phyloP scores from a whole-genome alignment of 345 rosid species.

The Hypericum androsaemum region DNA sequence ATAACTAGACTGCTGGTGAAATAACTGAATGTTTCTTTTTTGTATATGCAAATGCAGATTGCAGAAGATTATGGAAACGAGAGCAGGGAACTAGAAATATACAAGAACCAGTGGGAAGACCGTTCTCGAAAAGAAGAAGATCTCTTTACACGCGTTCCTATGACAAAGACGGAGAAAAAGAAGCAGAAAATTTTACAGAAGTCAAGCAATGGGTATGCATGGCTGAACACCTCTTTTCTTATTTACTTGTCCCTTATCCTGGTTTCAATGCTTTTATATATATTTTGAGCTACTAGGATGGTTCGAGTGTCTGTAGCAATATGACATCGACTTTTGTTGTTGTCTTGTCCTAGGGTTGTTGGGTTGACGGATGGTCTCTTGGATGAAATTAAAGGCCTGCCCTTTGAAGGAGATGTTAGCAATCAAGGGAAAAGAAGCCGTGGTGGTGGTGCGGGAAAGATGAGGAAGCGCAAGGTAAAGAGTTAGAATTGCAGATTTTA shows the following conservation, averaged over 20 bases:
- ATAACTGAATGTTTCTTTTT: constrained; percentile 9
- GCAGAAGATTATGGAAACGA: constrained; percentile 56
- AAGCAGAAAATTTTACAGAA: constrained; percentile 59
- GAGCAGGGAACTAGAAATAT: constrained; percentile 54
- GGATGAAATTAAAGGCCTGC: too few species aligned
- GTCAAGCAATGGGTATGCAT: constrained; percentile 70
- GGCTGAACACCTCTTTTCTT: neutral
- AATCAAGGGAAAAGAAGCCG: too few species aligned
- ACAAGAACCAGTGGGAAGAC: constrained; percentile 46
- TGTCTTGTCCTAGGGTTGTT: too few species aligned
- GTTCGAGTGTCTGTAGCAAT: too few species aligned
- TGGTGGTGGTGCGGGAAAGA: too few species aligned
- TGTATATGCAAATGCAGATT: constrained; percentile 36
- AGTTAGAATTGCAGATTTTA: too few species aligned
- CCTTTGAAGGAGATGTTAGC: too few species aligned
- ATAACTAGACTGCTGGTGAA: neutral
- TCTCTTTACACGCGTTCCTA: constrained; percentile 59
- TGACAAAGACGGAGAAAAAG: constrained; percentile 63
- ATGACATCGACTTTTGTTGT: too few species aligned
- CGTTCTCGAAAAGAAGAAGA: constrained; percentile 73
- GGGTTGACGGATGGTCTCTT: too few species aligned
- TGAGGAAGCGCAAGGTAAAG: too few species aligned
- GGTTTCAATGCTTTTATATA: too few species aligned
- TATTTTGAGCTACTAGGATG: too few species aligned
- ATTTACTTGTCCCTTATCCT: neutral